Base-by-base conservation (phyloP, 345 rosid species). In the Linum tenue region DNA sequence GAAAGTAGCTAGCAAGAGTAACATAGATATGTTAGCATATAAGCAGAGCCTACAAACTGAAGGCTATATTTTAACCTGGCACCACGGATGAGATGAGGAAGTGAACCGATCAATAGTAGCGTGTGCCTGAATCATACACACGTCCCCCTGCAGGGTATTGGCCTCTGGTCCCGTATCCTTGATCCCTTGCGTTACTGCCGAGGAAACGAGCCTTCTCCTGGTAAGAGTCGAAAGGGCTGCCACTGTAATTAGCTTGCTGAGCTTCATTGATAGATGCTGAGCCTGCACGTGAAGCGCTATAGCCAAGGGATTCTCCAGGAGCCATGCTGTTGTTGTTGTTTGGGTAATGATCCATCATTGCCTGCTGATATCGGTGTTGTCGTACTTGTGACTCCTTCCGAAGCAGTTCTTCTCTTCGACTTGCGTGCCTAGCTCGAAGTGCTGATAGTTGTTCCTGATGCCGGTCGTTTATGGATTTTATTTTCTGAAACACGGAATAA, bases 391-490 rank as follows among this genome's bases (percentile, higher is more conserved):
- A 86, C 73, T 86, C 97, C 64, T 85, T 86, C 56, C 74, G 77
- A 39, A 88, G 84, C 71, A 85, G 72, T 62, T 86, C 97, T 40
- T 86, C 96, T 74, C 90, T 85, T 15, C 72, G 89, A 71, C 72
- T 77, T n/a, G 86, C 78, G 59, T 86, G 91, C 3, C 82, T 75
- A 35, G 83, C 78, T 72, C 94, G 79, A 38, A 91, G 82, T 36
- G 83, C 82, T 65, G 79, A 73, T 61, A 91, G 78, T 67, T 86
- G 85, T 68, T 88, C 92, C 76, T 81, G 84, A 57, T 86, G 82
- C 70, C 77, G 89, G 62, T 80, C 69, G 70, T 81, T 86, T 60
- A 91, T 88, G 39, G 84, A 73, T 69, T 77, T 85, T 79, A 91
- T 70, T 76, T 80, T 91, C 97, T 91, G 88, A 55, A 75, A 56